These are phyloP conservation scores for Ophiostoma angusticollis DNA, from an alignment of 2,329 filamentous ascomycete genomes.

Conservation along the genomic window DNA sequence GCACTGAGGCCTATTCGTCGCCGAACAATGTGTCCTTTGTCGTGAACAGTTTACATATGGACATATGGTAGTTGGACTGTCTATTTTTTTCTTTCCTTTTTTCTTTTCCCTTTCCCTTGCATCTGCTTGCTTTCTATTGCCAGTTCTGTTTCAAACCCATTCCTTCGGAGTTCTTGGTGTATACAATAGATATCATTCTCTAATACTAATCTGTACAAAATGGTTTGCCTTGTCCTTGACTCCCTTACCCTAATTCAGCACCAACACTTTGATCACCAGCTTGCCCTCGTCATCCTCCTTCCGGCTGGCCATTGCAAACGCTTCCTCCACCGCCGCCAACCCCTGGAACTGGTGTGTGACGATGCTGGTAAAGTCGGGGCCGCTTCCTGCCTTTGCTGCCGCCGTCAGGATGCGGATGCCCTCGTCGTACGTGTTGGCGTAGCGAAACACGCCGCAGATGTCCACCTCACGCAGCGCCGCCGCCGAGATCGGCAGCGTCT, in stretches of 20 bases:
- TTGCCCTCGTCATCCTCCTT: conserved; percentile 57
- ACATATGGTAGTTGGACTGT: conserved; percentile 11
- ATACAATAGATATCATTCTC: too few relatives aligned
- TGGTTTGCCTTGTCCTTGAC: too few relatives aligned
- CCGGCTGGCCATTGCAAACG: conserved; percentile 60
- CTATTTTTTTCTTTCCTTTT: not conserved
- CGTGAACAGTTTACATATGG: conserved; percentile 26
- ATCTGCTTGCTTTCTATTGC: not conserved
- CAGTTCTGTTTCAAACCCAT: too few relatives aligned
- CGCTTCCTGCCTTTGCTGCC: conserved; percentile 31
- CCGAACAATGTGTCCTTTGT: conserved; percentile 34
- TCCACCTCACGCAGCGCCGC: conserved; percentile 59
- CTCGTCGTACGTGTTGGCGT: conserved; percentile 59
- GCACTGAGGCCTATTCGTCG: conserved; percentile 36
- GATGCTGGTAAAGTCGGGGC: conserved; percentile 54
- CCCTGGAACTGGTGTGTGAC: conserved; percentile 60
- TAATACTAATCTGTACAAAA: too few relatives aligned
- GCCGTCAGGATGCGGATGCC: conserved; percentile 34
- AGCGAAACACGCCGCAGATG: conserved; percentile 58
- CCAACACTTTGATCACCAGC: conserved; percentile 62
- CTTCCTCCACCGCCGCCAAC: conserved; percentile 47
- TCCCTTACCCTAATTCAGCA: conserved; percentile 22
- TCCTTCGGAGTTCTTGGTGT: too few relatives aligned
- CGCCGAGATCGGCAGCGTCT: conserved; percentile 55
- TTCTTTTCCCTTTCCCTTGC: not conserved